Evolutionary conservation across 257 asterid species (phyloP).

Genomic region (Nicotiana undulata): DNA sequence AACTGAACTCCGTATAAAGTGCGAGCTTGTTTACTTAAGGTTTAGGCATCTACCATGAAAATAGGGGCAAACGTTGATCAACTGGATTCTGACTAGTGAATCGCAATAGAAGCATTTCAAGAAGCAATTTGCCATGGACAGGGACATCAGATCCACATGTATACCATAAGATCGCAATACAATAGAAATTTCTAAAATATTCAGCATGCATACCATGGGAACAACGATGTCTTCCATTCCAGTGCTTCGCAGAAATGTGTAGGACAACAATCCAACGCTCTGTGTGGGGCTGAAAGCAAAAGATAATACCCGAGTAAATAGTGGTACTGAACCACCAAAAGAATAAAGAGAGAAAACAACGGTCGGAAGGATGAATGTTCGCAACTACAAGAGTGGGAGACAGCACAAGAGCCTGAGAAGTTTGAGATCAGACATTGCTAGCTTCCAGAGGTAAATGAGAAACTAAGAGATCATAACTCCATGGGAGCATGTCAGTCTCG

Average conservation of each 20-base stretch:
- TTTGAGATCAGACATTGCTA: neutral
- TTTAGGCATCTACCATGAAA: neutral
- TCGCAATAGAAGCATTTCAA: neutral
- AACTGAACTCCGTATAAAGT: neutral
- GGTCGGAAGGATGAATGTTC: neutral
- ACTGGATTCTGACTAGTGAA: neutral
- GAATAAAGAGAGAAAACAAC: neutral
- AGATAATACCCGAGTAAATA: slow-evolving; percentile 3
- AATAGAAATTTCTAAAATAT: neutral
- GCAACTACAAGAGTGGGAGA: neutral
- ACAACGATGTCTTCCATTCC: slow-evolving; percentile 86
- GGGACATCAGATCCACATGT: neutral
- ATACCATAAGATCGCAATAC: neutral
- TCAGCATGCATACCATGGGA: slow-evolving; percentile 59
- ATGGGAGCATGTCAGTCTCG: neutral
- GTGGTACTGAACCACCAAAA: neutral
- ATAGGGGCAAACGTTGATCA: neutral
- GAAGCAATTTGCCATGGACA: neutral
- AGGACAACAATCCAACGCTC: slow-evolving; percentile 85
- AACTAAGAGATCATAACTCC: neutral
- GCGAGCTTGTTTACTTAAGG: neutral
- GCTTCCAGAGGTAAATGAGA: neutral
- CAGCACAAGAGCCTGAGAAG: neutral
- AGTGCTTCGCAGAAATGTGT: slow-evolving; percentile 69
- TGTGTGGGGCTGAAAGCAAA: slow-evolving; percentile 53